phyloP scores from a whole-genome alignment of 2,329 filamentous ascomycete genomes.

The Penicillium sp. region DNA sequence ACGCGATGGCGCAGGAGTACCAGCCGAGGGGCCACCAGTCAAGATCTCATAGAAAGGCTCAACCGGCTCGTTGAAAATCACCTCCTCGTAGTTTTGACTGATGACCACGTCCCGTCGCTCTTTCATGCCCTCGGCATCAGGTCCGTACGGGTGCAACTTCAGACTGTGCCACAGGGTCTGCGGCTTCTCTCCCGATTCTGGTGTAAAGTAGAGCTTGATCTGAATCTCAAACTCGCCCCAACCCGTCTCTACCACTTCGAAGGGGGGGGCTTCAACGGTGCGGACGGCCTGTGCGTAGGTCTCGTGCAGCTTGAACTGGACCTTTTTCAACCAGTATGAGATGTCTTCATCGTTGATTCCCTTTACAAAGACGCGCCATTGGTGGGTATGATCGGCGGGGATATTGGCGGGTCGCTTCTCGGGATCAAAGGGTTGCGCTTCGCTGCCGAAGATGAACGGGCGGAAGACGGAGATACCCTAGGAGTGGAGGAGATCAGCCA shows the following conservation, averaged over 20 bases:
- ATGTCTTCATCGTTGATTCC: constrained; percentile 85
- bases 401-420: constrained; percentile 67
- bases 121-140: constrained; percentile 67
- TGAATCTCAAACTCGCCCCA: constrained; percentile 98
- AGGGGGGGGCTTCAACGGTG: constrained; percentile 74
- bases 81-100: constrained; percentile 82
- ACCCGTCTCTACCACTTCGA: constrained; percentile 83
- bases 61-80: constrained; percentile 95
- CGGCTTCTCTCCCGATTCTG: constrained; percentile 83
- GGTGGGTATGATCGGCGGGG: constrained; percentile 89
- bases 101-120: constrained; percentile 59
- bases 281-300: constrained; percentile 88
- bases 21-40: constrained; percentile 58
- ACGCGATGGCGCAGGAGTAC: constrained; percentile 46
- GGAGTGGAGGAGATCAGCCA: constrained; percentile 17
- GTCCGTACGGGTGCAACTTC: constrained; percentile 82
- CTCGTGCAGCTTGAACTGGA: constrained; percentile 97
- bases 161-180: constrained; percentile 93
- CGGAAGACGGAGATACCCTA: constrained; percentile 44
- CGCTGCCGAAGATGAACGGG: constrained; percentile 64
- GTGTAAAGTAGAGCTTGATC: constrained; percentile 87
- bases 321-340: constrained; percentile 91
- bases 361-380: constrained; percentile 91
- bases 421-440: constrained; percentile 72
- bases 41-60: constrained; percentile 85